phyloP scores from a whole-genome alignment of 2,329 filamentous ascomycete species.

The Alternaria arbusti region DNA sequence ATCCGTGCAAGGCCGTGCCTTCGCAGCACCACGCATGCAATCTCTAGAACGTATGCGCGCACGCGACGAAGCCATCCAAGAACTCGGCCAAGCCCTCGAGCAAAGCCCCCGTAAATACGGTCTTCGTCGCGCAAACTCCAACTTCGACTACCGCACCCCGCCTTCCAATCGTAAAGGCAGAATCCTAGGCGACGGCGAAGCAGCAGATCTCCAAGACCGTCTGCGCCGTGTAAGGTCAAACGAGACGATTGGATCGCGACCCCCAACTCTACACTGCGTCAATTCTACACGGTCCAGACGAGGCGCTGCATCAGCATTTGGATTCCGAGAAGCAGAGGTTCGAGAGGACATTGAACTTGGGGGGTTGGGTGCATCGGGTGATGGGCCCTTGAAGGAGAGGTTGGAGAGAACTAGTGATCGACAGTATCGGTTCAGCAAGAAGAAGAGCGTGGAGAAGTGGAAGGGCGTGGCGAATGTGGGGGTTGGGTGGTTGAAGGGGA shows the following conservation, averaged over 20 bases:
- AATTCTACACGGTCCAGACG: slow-evolving; percentile 32
- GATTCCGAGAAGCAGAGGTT: slow-evolving; percentile 48
- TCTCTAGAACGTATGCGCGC: slow-evolving; percentile 56
- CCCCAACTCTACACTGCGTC: slow-evolving; percentile 19
- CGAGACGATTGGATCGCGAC: slow-evolving; percentile 36
- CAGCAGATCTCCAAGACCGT: slow-evolving; percentile 36
- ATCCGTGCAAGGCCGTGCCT: slow-evolving; percentile 58
- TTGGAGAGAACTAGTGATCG: slow-evolving; percentile 41
- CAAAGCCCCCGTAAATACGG: slow-evolving; percentile 53
- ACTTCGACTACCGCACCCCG: slow-evolving; percentile 43
- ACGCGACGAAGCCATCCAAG: slow-evolving; percentile 50
- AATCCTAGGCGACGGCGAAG: slow-evolving; percentile 37
- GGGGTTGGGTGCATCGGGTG: slow-evolving; percentile 28
- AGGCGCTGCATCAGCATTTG: slow-evolving; percentile 34
- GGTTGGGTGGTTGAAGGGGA: slow-evolving; percentile 45
- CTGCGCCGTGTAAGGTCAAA: slow-evolving; percentile 42
- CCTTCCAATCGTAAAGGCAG: slow-evolving; percentile 44
- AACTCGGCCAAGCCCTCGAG: slow-evolving; percentile 51
- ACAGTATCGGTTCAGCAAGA: slow-evolving; percentile 43
- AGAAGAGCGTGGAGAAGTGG: slow-evolving; percentile 43
- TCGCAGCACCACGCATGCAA: slow-evolving; percentile 59
- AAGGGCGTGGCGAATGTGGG: slow-evolving; percentile 42
- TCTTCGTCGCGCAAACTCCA: slow-evolving; percentile 31
- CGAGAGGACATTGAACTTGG: slow-evolving; percentile 45
- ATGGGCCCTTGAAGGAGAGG: slow-evolving; percentile 38